These are phyloP conservation scores for Aspergillus bertholletiae DNA, from an alignment of 495 filamentous ascomycete species.

Conservation along the genomic window DNA sequence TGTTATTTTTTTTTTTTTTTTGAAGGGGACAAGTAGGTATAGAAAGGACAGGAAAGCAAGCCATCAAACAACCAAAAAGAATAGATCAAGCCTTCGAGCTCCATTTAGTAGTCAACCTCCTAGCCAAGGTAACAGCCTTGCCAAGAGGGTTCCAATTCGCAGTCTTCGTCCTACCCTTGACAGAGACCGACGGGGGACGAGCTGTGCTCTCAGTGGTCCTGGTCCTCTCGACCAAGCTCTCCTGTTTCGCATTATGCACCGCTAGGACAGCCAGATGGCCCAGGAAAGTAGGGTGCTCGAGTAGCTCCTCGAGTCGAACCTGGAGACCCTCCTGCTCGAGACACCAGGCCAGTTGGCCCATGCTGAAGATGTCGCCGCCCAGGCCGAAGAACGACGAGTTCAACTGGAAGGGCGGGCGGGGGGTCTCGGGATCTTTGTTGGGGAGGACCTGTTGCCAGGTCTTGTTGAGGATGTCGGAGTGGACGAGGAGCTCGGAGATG, in stretches of 20 bases:
- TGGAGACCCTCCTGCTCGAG: constrained; percentile 48
- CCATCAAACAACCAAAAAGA: neutral
- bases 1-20: neutral
- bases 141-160: constrained; percentile 17
- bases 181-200: neutral
- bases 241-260: constrained; percentile 28
- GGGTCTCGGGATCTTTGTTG: constrained; percentile 11
- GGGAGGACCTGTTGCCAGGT: constrained; percentile 51
- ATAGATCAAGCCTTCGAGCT: constrained; percentile 16
- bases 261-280: constrained; percentile 48
- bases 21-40: neutral
- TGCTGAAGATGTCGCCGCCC: constrained; percentile 50
- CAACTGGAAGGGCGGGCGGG: constrained; percentile 33
- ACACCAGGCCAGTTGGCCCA: constrained; percentile 46
- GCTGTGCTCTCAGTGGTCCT: neutral
- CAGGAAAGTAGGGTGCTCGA: constrained; percentile 46
- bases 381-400: constrained; percentile 51
- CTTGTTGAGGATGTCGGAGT: constrained; percentile 44
- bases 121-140: constrained; percentile 30
- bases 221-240: neutral
- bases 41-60: neutral
- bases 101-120: constrained; percentile 24
- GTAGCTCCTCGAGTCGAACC: constrained; percentile 48
- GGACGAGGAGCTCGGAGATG: constrained; percentile 43
- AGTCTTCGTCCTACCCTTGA: neutral